Evolutionary conservation across 1,284 basidiomycete species (phyloP).

Genomic region (Leccinum cinnamomeum): DNA sequence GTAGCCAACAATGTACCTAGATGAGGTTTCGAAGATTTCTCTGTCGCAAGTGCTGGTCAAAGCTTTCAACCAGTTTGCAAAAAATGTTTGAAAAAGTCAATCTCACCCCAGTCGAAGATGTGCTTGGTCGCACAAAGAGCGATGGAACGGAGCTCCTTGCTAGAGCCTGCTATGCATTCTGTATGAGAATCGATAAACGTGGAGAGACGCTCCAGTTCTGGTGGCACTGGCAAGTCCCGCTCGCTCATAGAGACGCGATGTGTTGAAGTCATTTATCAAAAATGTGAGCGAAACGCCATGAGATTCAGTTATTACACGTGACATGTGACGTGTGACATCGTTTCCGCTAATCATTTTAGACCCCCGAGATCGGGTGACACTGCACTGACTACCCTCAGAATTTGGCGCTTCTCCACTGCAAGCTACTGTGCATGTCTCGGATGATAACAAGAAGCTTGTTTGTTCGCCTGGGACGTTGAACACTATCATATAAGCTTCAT

Average conservation of each 20-base stretch:
- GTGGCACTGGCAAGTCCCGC: slow-evolving; percentile 30
- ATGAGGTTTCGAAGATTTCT: slow-evolving; percentile 61
- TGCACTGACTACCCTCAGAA: no score
- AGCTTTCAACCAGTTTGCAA: slow-evolving; percentile 3
- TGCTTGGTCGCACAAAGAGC: slow-evolving; percentile 74
- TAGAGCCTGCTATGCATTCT: slow-evolving; percentile 58
- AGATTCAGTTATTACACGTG: neutral
- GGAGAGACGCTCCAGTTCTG: slow-evolving; percentile 50
- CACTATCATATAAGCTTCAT: neutral
- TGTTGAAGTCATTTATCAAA: neutral
- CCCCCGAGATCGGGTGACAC: no score
- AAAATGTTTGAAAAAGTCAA: slow-evolving; percentile 1
- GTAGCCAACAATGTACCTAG: slow-evolving; percentile 69
- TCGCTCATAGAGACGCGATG: slow-evolving; percentile 19
- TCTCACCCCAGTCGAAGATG: slow-evolving; percentile 79
- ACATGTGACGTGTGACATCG: neutral
- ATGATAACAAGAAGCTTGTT: neutral
- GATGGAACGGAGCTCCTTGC: slow-evolving; percentile 53
- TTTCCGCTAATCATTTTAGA: neutral
- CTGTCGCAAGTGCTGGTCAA: slow-evolving; percentile 59
- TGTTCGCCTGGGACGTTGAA: neutral
- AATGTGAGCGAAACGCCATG: neutral
- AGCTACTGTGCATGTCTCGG: neutral
- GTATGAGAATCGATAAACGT: slow-evolving; percentile 52
- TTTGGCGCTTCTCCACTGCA: neutral